Evolutionary conservation across 2,329 filamentous ascomycete genomes (phyloP).

Genomic region (Talaromyces sp.): DNA sequence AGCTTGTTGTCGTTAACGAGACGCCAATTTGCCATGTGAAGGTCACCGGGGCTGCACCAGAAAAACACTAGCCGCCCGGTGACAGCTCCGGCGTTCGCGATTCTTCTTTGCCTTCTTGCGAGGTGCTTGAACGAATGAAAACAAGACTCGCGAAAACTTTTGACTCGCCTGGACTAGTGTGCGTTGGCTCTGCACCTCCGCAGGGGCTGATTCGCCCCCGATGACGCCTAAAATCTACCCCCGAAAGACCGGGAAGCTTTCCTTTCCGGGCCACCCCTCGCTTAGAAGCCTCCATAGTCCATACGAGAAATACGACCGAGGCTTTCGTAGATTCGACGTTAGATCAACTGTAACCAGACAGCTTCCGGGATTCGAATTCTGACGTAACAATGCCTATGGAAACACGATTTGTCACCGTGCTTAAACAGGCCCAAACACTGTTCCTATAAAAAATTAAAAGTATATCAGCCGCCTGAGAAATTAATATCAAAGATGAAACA

Average conservation of each 20-base stretch:
- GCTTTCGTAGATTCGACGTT: background rate
- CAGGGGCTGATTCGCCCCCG: background rate
- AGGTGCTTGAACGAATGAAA: background rate
- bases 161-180: background rate
- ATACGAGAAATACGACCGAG: background rate
- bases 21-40: background rate
- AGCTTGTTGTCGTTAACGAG: background rate
- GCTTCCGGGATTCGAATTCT: background rate
- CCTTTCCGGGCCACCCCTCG: background rate
- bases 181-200: background rate
- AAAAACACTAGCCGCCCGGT: background rate
- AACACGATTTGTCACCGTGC: no score
- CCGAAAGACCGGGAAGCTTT: background rate
- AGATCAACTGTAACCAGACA: no score
- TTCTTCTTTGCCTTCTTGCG: no score
- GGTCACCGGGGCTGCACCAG: no score
- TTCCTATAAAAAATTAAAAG: no score
- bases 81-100: background rate
- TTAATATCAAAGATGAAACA: background rate
- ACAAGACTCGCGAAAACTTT: background rate
- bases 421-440: no score
- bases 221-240: background rate
- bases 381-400: background rate
- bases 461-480: no score
- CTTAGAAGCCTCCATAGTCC: background rate